Evolutionary conservation across 345 rosid species (phyloP).

Genomic region (Ricinus communis): DNA sequence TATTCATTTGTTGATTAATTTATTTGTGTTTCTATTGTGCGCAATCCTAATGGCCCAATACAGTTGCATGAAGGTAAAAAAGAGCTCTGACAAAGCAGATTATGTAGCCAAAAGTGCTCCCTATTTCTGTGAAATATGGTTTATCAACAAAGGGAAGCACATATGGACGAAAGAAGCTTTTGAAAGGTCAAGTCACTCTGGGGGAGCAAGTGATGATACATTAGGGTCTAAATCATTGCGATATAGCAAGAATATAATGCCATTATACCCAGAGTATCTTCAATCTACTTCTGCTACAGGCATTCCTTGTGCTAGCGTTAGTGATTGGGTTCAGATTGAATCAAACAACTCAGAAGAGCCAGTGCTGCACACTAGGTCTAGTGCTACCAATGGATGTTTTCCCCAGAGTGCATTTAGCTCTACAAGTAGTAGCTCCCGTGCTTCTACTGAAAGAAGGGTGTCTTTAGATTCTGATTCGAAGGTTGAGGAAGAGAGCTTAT

Average conservation of each 20-base stretch:
- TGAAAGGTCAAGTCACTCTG: constrained; percentile 27
- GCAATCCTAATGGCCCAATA: constrained; percentile 19
- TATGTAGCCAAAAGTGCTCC: constrained; percentile 55
- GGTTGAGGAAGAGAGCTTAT: constrained; percentile 34
- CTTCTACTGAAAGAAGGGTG: constrained; percentile 32
- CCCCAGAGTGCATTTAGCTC: constrained; percentile 29
- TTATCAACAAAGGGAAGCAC: constrained; percentile 60
- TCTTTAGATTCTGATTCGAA: constrained; percentile 39
- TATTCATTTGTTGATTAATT: neutral
- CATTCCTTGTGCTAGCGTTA: constrained; percentile 20
- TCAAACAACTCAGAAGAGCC: constrained; percentile 20
- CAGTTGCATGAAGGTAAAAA: constrained; percentile 58
- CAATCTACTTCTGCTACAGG: constrained; percentile 28
- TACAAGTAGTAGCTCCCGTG: constrained; percentile 21
- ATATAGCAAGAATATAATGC: constrained; percentile 14
- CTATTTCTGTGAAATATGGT: constrained; percentile 57
- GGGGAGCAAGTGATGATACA: constrained; percentile 9
- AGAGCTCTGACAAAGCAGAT: constrained; percentile 46
- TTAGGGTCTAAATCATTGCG: constrained; percentile 33
- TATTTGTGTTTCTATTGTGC: neutral
- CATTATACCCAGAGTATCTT: constrained; percentile 14
- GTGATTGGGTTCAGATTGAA: constrained; percentile 32
- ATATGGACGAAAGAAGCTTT: constrained; percentile 59
- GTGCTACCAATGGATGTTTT: constrained; percentile 19
- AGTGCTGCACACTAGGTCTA: constrained; percentile 12